Conservation (phyloP, 2,329 filamentous ascomycete genomes). For the Colletotrichum sp. region DNA sequence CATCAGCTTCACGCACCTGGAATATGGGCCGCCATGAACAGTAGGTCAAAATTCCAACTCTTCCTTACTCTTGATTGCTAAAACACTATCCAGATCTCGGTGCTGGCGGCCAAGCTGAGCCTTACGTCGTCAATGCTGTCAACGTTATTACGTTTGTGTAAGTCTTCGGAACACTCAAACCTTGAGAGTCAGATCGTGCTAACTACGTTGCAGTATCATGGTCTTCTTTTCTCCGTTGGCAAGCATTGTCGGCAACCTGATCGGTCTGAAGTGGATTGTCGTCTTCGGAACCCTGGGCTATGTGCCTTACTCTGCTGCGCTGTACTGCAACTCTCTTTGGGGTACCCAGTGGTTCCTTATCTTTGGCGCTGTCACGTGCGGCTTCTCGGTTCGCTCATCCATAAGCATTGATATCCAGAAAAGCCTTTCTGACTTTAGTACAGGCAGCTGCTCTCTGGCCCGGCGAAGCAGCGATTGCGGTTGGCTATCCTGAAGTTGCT, state of each 20-base stretch:
- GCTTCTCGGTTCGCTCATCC: background rate
- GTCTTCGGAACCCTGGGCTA: slow-evolving; percentile 1
- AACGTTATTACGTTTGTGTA: slow-evolving; percentile 11
- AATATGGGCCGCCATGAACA: slow-evolving; percentile 37
- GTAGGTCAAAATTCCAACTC: background rate
- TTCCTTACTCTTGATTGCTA: background rate
- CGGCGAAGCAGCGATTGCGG: slow-evolving; percentile 35
- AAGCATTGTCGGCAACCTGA: slow-evolving; percentile 5
- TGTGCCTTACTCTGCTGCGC: slow-evolving; percentile 7
- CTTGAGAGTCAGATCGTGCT: fast-evolving
- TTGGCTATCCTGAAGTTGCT: slow-evolving; percentile 37
- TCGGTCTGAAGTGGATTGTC: slow-evolving; percentile 12
- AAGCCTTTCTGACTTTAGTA: background rate
- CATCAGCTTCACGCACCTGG: slow-evolving; percentile 49
- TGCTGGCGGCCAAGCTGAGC: slow-evolving; percentile 9
- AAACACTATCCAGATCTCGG: background rate
- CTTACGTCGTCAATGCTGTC: slow-evolving; percentile 1
- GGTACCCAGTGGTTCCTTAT: slow-evolving; percentile 9
- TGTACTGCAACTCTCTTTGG: slow-evolving; percentile 10
- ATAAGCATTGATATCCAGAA: fast-evolving
- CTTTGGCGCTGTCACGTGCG: slow-evolving; percentile 4
- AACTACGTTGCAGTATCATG: background rate
- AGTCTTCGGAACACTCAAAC: fast-evolving
- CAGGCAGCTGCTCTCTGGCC: slow-evolving; percentile 41
- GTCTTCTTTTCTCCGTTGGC: background rate